Conservation (phyloP, 2,329 filamentous ascomycete genomes). For the Cercospora nicotianae region DNA sequence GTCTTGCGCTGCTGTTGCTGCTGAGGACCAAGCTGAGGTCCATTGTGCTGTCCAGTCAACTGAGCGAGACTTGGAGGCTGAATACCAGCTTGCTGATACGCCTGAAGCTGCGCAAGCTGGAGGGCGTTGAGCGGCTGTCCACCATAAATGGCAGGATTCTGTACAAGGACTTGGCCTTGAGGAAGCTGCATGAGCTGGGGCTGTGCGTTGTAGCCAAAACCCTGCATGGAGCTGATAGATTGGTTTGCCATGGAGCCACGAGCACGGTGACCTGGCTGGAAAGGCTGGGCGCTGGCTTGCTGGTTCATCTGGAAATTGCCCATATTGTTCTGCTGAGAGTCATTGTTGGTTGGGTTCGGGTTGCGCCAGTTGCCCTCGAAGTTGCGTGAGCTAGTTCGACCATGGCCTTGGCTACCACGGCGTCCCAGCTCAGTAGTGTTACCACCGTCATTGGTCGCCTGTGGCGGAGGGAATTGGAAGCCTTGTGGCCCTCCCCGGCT, state of each 20-base stretch:
- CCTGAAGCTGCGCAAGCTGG: conserved; percentile 86
- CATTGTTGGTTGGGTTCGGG: conserved; percentile 55
- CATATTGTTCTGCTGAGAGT: conserved; percentile 52
- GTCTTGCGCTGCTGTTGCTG: conserved; percentile 95
- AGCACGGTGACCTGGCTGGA: conserved; percentile 88
- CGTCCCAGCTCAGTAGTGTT: conserved; percentile 66
- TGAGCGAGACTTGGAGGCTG: conserved; percentile 46
- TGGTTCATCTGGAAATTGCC: conserved; percentile 69
- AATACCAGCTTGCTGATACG: conserved; percentile 85
- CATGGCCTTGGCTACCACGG: conserved; percentile 76
- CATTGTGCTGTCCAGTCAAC: conserved; percentile 47
- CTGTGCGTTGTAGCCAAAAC: conserved; percentile 83
- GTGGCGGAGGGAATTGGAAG: conserved; percentile 63
- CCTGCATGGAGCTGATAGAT: conserved; percentile 78
- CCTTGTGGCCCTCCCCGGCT: conserved; percentile 65
- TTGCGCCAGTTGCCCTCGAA: conserved; percentile 99
- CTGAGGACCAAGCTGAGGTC: conserved; percentile 50
- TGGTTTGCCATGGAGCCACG: conserved; percentile 78
- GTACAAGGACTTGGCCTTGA: conserved; percentile 78
- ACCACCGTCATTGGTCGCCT: conserved; percentile 54
- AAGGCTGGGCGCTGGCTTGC: conserved; percentile 67
- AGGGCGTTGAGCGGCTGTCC: conserved; percentile 85
- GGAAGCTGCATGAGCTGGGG: conserved; percentile 84
- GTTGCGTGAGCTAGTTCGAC: conserved; percentile 81
- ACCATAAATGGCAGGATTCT: conserved; percentile 74